Evolutionary conservation across 208 protist genomes (phyloP).

Genomic region (Wallacemonas collosoma): DNA sequence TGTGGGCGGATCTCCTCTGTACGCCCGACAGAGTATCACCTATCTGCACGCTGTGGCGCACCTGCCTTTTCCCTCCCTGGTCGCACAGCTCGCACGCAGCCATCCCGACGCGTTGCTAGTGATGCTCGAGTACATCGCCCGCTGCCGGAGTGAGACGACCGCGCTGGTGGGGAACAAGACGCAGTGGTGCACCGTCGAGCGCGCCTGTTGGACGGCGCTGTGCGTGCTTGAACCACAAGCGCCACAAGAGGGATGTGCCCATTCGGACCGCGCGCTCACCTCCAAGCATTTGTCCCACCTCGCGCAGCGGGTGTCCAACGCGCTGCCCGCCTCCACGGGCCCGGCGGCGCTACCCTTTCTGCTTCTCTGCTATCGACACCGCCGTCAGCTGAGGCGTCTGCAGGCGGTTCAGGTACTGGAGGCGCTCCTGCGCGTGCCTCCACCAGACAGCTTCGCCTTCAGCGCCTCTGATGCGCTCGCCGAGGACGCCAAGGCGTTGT

Average conservation of each 20-base stretch:
- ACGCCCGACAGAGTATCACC: not conserved
- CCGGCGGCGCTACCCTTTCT: conserved; percentile 19
- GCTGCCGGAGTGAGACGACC: not conserved
- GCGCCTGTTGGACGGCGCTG: conserved; percentile 19
- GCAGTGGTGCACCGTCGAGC: conserved; percentile 8
- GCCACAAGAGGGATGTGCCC: not conserved
- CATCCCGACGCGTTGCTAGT: conserved; percentile 54
- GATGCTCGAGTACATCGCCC: conserved; percentile 38
- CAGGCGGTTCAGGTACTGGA: conserved; percentile 29
- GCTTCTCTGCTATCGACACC: conserved; percentile 32
- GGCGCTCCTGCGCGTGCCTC: conserved; percentile 25
- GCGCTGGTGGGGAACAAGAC: not conserved
- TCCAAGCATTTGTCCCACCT: conserved; percentile 37
- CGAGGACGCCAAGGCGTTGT: conserved; percentile 1
- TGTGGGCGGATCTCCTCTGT: not conserved
- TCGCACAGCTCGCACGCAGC: not conserved
- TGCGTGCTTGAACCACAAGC: not conserved
- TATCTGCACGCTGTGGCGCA: not conserved
- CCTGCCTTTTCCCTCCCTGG: not conserved
- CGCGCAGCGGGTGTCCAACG: not conserved
- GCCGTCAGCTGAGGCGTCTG: conserved; percentile 23
- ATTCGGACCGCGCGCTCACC: conserved; percentile 14
- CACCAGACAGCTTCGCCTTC: conserved; percentile 11
- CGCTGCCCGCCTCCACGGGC: conserved; percentile 2
- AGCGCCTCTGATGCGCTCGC: not conserved